Conservation (phyloP, 2,329 filamentous ascomycete genomes). For the Colletotrichum musae region DNA sequence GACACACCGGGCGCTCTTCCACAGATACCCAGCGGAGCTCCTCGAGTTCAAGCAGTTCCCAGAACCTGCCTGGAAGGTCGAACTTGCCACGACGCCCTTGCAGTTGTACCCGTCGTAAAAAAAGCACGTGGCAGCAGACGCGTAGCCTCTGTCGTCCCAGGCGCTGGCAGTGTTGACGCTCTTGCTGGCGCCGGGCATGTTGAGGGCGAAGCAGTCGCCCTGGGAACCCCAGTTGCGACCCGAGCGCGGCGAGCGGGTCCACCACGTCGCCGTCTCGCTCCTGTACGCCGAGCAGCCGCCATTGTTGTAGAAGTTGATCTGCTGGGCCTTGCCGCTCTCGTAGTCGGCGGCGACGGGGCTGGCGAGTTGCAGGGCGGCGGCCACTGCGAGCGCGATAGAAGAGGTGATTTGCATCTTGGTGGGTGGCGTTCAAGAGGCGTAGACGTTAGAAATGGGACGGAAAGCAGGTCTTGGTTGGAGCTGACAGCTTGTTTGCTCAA, state of each 20-base stretch:
- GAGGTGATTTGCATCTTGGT: background rate
- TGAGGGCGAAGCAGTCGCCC: conserved; percentile 19
- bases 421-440: background rate
- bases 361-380: conserved; percentile 4
- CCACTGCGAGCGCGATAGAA: background rate
- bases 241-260: conserved; percentile 9
- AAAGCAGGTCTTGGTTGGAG: background rate
- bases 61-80: background rate
- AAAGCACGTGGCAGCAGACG: background rate
- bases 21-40: conserved; percentile 13
- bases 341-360: conserved; percentile 14
- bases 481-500: no score
- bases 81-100: background rate
- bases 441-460: background rate
- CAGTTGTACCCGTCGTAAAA: conserved; percentile 28
- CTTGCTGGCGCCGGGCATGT: conserved; percentile 18
- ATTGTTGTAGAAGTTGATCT: conserved; percentile 28
- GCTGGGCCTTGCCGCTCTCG: conserved; percentile 18
- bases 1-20: conserved; percentile 25
- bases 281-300: conserved; percentile 26
- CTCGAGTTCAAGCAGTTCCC: conserved; percentile 13
- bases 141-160: conserved; percentile 15
- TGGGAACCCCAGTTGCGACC: background rate
- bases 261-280: conserved; percentile 24
- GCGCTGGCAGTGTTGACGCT: conserved; percentile 20